Evolutionary conservation across 331 rosid genomes (phyloP), one percentile per base, ranked within the genome.

Genomic region (Pyracantha coccinea): DNA sequence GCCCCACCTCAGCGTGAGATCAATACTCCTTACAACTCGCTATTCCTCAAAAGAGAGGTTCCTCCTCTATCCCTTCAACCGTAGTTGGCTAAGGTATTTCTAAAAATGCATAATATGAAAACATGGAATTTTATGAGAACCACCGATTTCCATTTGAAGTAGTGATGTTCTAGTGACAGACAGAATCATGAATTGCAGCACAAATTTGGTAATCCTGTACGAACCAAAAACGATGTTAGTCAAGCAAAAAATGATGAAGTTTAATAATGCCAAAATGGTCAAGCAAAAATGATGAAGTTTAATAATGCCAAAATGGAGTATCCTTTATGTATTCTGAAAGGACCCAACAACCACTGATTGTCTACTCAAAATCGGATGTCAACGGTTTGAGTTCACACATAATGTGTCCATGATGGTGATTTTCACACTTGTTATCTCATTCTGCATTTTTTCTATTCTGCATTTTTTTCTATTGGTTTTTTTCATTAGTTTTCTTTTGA

Each of bases 211-310:
- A 7, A 41, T 44, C 29, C 23, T 41, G 47, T 41, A 41, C 5
- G 5, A 41, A 41, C 15, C 15, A 41, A 53, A 53, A 53, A 53
- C 58, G 25, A 72, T 53, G n/a, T n/a, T 12, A 71, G 74, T 76
- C 74, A 76, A 68, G 59, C 74, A 24, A 68, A 20, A 55, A 76
- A 57, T 38, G 58, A 68, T 55, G 74, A 57, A 38, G 58, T 12
- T 10, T 25, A 35, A 32, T 25, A 57, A 35, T 35, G 12, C 53
- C 67, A 25, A 29, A 29, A 14, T 41, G 64, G 75, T 76, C 75
- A 76, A 68, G 60, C 74, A 24, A 68, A 20, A 76, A 58, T 41
- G 59, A 68, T 55, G 74, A 58, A 38, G 59, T 13, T 10, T 25
- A 38, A 32, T 27, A 57, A 41, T 41, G 14, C 54, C 67, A 27